A percentile compares a stretch with the other conserved stretches of the same genome.
These are phyloP conservation scores for Leccinellum rugosiceps DNA, from an alignment of 768 basidiomycete genomes.

Conservation along the genomic window DNA sequence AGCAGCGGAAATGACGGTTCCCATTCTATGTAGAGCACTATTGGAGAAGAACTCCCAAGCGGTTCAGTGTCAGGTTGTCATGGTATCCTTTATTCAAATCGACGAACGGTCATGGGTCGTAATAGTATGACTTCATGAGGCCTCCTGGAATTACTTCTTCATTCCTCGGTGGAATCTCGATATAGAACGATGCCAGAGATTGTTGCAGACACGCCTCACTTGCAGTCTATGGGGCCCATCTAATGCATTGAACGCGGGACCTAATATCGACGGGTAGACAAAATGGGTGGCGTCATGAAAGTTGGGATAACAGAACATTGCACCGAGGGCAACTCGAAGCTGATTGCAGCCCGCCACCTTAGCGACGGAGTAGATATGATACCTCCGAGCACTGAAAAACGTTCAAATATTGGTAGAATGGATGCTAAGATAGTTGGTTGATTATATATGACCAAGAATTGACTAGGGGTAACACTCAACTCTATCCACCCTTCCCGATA, in stretches of 20 bases:
- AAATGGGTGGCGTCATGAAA: not conserved
- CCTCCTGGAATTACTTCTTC: not conserved
- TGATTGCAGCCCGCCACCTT: not conserved
- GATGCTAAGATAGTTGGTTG: slow-evolving; percentile 1
- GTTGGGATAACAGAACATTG: not conserved
- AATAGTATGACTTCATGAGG: too few species aligned
- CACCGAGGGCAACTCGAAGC: not conserved
- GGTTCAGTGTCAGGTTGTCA: not conserved
- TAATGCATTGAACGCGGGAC: not conserved
- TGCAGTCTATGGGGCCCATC: not conserved
- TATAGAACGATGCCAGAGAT: not conserved
- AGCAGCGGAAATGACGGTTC: not conserved
- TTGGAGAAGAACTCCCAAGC: not conserved
- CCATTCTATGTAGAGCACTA: too few species aligned
- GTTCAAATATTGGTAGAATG: not conserved
- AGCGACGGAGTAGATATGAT: not conserved
- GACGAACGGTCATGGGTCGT: too few species aligned
- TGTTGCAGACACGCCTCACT: not conserved
- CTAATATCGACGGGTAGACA: not conserved
- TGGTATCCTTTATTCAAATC: not conserved
- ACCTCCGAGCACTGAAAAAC: not conserved
- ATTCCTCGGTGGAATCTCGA: not conserved
- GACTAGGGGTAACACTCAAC: slow-evolving; percentile 13
- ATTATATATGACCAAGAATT: slow-evolving; percentile 9
- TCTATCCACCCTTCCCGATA: not conserved